These are phyloP conservation scores for Epithemia pelagica DNA, from an alignment of 108 stramenopile genomes.

Conservation along the genomic window DNA sequence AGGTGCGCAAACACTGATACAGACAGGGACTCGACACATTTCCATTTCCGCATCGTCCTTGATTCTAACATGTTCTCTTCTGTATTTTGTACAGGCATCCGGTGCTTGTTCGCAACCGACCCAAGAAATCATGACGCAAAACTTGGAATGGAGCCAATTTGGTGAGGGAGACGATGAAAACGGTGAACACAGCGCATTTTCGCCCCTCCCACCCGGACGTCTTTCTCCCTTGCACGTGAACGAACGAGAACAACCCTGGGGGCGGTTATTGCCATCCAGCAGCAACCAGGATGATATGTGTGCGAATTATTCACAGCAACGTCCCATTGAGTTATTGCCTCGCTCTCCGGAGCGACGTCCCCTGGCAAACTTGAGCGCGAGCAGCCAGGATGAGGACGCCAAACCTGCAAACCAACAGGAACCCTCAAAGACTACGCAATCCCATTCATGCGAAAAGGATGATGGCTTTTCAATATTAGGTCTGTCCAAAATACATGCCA, in stretches of 20 bases:
- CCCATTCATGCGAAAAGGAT: neutral
- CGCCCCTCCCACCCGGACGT: conserved; percentile 9
- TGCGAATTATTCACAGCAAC: neutral
- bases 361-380: neutral
- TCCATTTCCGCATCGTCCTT: too few relatives aligned
- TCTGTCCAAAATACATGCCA: conserved; percentile 1
- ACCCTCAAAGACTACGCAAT: too few relatives aligned
- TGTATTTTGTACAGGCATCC: too few relatives aligned
- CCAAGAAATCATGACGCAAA: conserved; percentile 17
- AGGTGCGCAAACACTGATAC: too few relatives aligned
- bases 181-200: neutral
- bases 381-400: neutral
- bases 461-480: conserved; percentile 6
- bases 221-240: neutral
- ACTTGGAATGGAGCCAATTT: conserved; percentile 8
- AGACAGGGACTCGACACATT: too few relatives aligned
- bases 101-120: conserved; percentile 3
- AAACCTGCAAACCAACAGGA: neutral
- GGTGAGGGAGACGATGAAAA: conserved; percentile 1
- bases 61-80: too few relatives aligned
- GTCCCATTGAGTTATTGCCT: conserved; percentile 8
- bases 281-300: neutral
- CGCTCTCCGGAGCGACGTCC: neutral
- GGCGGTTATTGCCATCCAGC: conserved; percentile 10
- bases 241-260: conserved; percentile 9